Evolutionary conservation across 1,139 yeast genomes (phyloP).

Genomic region (Pichia sp.): DNA sequence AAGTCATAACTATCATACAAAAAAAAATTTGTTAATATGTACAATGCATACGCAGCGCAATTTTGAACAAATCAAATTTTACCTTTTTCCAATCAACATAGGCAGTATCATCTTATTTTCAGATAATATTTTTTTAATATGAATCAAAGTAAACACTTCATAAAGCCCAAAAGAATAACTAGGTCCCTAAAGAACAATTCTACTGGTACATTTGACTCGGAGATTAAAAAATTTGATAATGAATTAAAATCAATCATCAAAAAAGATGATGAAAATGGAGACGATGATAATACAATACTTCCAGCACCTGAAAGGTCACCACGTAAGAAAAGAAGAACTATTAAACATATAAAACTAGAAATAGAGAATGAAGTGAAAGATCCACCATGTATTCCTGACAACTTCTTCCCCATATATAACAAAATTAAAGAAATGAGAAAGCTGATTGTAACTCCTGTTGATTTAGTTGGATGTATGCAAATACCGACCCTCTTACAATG

Average conservation of each 20-base stretch:
- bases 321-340: not conserved
- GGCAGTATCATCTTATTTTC: too few species aligned
- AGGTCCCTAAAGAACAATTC: not conserved
- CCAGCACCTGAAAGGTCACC: not conserved
- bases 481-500: constrained; percentile 46
- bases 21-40: too few species aligned
- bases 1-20: too few species aligned
- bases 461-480: constrained; percentile 79
- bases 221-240: constrained; percentile 7
- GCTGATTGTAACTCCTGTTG: constrained; percentile 70
- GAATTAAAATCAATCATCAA: not conserved
- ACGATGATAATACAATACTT: not conserved
- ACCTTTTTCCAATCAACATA: not conserved
- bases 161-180: not conserved
- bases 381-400: constrained; percentile 33
- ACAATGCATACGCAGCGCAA: not conserved
- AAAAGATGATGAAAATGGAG: not conserved
- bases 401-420: constrained; percentile 52
- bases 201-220: constrained; percentile 4
- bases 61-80: not conserved
- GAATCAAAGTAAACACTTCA: constrained; percentile 10
- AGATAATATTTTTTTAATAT: too few species aligned
- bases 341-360: constrained; percentile 11
- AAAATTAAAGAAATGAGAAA: constrained; percentile 61
- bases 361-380: not conserved